Evolutionary conservation across 2,329 filamentous ascomycete species (phyloP).

Genomic region (Monosporascus sp.): DNA sequence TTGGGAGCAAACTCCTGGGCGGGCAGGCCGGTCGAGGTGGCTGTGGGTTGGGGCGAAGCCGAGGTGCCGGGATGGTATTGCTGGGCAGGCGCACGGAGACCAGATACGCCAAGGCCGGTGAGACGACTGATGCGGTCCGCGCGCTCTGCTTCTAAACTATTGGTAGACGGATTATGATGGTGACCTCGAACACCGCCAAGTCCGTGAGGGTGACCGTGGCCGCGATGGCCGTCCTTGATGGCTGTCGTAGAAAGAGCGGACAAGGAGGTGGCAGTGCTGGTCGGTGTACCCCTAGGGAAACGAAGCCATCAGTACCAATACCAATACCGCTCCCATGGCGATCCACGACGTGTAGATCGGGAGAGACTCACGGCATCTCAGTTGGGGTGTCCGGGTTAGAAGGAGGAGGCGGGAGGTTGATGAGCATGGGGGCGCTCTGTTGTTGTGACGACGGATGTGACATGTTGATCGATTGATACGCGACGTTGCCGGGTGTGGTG

Average conservation of each 20-base stretch:
- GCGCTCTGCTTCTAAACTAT: constrained; percentile 83
- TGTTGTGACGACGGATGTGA: constrained; percentile 28
- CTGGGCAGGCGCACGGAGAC: constrained; percentile 52
- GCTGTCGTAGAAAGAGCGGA: constrained; percentile 89
- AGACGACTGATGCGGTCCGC: constrained; percentile 93
- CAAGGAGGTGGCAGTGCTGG: constrained; percentile 86
- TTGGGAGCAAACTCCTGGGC: constrained; percentile 35
- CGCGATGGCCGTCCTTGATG: constrained; percentile 93
- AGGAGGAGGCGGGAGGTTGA: constrained; percentile 77
- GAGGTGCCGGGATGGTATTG: constrained; percentile 27
- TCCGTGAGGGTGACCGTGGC: constrained; percentile 57
- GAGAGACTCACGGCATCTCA: constrained; percentile 72
- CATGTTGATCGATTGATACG: constrained; percentile 14
- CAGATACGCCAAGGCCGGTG: constrained; percentile 81
- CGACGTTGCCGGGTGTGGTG: too few species aligned
- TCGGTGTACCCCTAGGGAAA: constrained; percentile 75
- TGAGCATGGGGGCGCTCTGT: constrained; percentile 60
- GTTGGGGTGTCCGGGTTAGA: constrained; percentile 83
- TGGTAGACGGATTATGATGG: constrained; percentile 57
- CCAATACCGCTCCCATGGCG: constrained; percentile 5
- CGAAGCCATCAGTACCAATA: constrained; percentile 11
- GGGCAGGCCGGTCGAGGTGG: constrained; percentile 44
- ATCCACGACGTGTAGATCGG: constrained; percentile 9
- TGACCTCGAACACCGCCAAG: constrained; percentile 50
- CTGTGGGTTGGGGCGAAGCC: constrained; percentile 45